Evolutionary conservation across 768 basidiomycete species (phyloP).

Genomic region (Arthromyces matolae): DNA sequence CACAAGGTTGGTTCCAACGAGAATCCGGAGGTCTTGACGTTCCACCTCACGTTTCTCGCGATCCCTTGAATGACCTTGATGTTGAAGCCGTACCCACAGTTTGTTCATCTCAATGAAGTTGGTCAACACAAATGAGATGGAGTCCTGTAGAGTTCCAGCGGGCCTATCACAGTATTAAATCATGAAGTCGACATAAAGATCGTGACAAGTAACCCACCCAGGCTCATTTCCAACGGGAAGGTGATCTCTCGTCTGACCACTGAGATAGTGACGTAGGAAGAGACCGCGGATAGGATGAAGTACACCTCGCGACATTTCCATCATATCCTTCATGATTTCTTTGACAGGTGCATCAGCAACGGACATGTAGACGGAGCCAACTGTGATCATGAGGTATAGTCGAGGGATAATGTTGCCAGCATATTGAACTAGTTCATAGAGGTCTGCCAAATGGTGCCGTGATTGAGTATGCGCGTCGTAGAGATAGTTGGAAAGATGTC

Average conservation of each 20-base stretch:
- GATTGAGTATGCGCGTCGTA: slow-evolving; percentile 92
- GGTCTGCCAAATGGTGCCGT: slow-evolving; percentile 93
- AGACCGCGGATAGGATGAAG: slow-evolving; percentile 95
- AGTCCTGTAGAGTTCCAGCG: slow-evolving; percentile 88
- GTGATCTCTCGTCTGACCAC: slow-evolving; percentile 93
- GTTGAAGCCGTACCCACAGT: slow-evolving; percentile 97
- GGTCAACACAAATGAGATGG: slow-evolving; percentile 91
- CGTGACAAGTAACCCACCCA: slow-evolving; percentile 53
- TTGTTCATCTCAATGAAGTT: slow-evolving; percentile 99
- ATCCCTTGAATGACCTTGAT: slow-evolving; percentile 95
- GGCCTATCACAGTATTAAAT: slow-evolving; percentile 46
- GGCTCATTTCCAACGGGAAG: slow-evolving; percentile 82
- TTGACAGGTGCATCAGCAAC: slow-evolving; percentile 95
- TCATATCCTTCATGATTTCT: slow-evolving; percentile 99
- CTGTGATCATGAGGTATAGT: slow-evolving; percentile 97
- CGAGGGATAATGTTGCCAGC: slow-evolving; percentile 94
- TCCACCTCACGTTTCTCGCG: slow-evolving; percentile 97
- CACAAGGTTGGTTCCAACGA: slow-evolving; percentile 97
- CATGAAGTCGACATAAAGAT: slow-evolving; percentile 1
- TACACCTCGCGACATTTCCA: slow-evolving; percentile 99
- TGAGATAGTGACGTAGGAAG: slow-evolving; percentile 94
- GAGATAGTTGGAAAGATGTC: slow-evolving; percentile 93
- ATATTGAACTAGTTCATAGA: slow-evolving; percentile 99
- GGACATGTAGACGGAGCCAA: slow-evolving; percentile 99
- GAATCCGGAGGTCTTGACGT: slow-evolving; percentile 88